These are phyloP conservation scores for Prunus davidiana DNA, from an alignment of 306 rosid species.

Conservation along the genomic window DNA sequence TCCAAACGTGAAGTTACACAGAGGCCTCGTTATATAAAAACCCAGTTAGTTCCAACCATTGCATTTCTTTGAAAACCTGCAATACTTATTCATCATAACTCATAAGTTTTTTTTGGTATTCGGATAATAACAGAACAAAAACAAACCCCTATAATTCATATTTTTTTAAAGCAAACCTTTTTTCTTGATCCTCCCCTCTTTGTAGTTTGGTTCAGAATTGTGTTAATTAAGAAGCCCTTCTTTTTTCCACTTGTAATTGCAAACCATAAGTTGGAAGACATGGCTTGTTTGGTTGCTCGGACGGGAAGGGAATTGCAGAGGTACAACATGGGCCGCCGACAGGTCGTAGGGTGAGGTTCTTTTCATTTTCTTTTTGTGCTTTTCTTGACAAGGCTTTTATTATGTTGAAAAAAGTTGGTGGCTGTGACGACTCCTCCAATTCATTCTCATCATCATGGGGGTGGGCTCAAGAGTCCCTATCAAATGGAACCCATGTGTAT, in stretches of 20 bases:
- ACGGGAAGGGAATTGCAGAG: constrained; percentile 88
- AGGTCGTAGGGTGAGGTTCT: constrained; percentile 82
- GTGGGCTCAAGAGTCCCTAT: background rate
- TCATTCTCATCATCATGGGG: background rate
- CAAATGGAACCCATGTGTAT: background rate
- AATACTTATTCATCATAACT: no score
- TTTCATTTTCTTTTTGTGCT: background rate
- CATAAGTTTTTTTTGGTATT: no score
- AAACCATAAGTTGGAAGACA: constrained; percentile 2
- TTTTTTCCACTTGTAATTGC: background rate
- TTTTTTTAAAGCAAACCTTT: background rate
- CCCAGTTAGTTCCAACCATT: no score
- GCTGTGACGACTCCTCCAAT: background rate
- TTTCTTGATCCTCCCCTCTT: background rate
- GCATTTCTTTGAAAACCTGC: no score
- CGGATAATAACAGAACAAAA: no score
- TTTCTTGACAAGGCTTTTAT: background rate
- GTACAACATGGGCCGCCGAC: constrained; percentile 83
- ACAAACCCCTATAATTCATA: background rate
- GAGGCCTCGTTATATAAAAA: no score
- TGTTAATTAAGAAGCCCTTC: no score
- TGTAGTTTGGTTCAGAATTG: no score
- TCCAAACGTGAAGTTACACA: background rate
- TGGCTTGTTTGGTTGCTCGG: constrained; percentile 83
- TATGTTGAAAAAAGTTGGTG: background rate